Percentiles rank a stretch among this genome's conserved stretches.
Evolutionary conservation across 2,329 filamentous ascomycete genomes (phyloP).

Genomic region (Cladophialophora immunda): DNA sequence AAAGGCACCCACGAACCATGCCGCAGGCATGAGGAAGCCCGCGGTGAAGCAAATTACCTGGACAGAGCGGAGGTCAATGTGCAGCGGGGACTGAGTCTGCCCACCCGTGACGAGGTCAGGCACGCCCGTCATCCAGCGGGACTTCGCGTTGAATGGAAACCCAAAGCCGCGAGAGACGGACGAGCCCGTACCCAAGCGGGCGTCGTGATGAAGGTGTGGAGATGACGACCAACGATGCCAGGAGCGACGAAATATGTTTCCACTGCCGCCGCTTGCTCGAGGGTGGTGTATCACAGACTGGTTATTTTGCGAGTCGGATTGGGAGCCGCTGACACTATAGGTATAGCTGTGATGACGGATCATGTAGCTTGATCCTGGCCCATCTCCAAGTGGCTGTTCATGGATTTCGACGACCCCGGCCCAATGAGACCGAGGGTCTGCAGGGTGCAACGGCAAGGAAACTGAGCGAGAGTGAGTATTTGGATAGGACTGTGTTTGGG

Average conservation of each 20-base stretch:
- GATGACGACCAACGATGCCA: slow-evolving; percentile 55
- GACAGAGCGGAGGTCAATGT: slow-evolving; percentile 71
- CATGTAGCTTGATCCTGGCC: slow-evolving; percentile 33
- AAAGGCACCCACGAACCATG: slow-evolving; percentile 81
- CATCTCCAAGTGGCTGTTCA: slow-evolving; percentile 26
- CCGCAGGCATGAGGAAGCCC: slow-evolving; percentile 80
- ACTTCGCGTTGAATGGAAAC: slow-evolving; percentile 43
- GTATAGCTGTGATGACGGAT: slow-evolving; percentile 49
- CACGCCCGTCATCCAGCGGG: slow-evolving; percentile 64
- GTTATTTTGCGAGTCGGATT: slow-evolving; percentile 18
- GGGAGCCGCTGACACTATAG: slow-evolving; percentile 52
- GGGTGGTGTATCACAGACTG: slow-evolving; percentile 50
- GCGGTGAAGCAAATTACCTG: slow-evolving; percentile 78
- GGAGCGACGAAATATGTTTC: slow-evolving; percentile 4
- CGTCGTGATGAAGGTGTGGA: slow-evolving; percentile 73
- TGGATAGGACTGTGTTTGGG: slow-evolving; percentile 4
- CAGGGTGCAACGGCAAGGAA: slow-evolving; percentile 46
- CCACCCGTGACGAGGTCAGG: slow-evolving; percentile 71
- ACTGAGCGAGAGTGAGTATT: slow-evolving; percentile 32
- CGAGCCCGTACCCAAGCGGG: slow-evolving; percentile 54
- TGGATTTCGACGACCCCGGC: slow-evolving; percentile 43
- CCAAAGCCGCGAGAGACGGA: slow-evolving; percentile 37
- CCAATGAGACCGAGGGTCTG: slow-evolving; percentile 56
- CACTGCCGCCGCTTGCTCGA: neutral
- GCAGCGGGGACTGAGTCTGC: slow-evolving; percentile 36